phyloP scores from a whole-genome alignment of 495 filamentous ascomycete species.

The Penicillium parvum region DNA sequence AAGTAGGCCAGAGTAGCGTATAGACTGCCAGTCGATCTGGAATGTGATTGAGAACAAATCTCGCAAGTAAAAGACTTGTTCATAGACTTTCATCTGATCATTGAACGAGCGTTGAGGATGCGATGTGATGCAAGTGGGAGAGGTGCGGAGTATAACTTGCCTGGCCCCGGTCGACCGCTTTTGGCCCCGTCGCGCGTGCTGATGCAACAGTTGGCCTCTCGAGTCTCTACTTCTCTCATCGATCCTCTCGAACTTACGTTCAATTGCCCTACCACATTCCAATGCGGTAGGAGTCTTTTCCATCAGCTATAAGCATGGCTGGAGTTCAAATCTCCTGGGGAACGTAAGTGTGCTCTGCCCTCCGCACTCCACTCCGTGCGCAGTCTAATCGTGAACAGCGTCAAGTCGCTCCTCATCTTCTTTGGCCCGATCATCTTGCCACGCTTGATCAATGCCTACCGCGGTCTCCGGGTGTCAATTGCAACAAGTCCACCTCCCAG shows the following conservation, averaged over 20 bases:
- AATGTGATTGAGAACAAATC: too few relatives aligned
- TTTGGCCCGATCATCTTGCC: conserved; percentile 83
- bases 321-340: conserved; percentile 31
- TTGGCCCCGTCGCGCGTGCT: conserved; percentile 1
- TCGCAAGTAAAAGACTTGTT: too few relatives aligned
- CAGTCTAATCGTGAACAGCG: conserved; percentile 38
- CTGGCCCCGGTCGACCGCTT: background rate
- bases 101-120: too few relatives aligned
- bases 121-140: too few relatives aligned
- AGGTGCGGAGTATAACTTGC: background rate
- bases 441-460: conserved; percentile 66
- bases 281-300: conserved; percentile 1
- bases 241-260: background rate
- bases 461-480: conserved; percentile 56
- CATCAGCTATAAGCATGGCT: conserved; percentile 22
- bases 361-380: conserved; percentile 1
- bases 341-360: conserved; percentile 31
- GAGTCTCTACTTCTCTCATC: background rate
- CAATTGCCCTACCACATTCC: background rate
- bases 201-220: background rate
- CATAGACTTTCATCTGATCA: too few relatives aligned
- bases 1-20: too few relatives aligned
- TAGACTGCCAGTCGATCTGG: too few relatives aligned
- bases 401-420: conserved; percentile 76
- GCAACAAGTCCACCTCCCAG: conserved; percentile 52